These are phyloP conservation scores for Gossypium turneri DNA, from an alignment of 345 rosid species.

Conservation along the genomic window DNA sequence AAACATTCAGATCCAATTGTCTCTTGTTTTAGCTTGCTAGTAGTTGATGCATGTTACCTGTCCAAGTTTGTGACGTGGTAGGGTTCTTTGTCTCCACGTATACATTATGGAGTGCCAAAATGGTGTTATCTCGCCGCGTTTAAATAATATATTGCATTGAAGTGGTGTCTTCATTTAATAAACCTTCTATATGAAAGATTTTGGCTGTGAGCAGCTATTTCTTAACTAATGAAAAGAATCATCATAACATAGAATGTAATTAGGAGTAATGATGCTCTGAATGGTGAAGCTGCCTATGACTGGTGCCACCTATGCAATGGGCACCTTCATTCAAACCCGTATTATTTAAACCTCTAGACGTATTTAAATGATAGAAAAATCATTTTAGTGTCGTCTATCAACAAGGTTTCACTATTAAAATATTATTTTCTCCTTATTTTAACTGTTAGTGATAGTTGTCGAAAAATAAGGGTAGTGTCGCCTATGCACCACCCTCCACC, in stretches of 20 bases:
- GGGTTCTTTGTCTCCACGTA: not conserved
- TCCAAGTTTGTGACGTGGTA: not conserved
- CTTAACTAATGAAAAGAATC: not conserved
- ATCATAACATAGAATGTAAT: not conserved
- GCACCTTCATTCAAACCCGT: too few species aligned
- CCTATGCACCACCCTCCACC: too few species aligned
- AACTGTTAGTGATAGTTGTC: too few species aligned
- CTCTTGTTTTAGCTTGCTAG: not conserved
- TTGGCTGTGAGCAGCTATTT: not conserved
- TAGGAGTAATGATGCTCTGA: not conserved
- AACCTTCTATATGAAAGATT: not conserved
- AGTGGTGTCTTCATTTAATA: not conserved
- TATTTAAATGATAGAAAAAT: too few species aligned
- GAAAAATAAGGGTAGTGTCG: too few species aligned
- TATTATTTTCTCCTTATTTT: too few species aligned
- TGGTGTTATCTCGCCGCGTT: not conserved
- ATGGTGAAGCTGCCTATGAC: not conserved
- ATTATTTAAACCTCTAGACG: too few species aligned
- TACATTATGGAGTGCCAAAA: not conserved
- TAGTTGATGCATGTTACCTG: not conserved
- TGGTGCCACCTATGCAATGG: too few species aligned
- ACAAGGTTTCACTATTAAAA: too few species aligned
- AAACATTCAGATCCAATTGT: not conserved
- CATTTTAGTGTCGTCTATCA: too few species aligned
- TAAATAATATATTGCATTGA: not conserved